A percentile compares a stretch with the other conserved stretches of the same genome.
Conservation (phyloP, 208 protist genomes). For the Wallacemonas rigidus region DNA sequence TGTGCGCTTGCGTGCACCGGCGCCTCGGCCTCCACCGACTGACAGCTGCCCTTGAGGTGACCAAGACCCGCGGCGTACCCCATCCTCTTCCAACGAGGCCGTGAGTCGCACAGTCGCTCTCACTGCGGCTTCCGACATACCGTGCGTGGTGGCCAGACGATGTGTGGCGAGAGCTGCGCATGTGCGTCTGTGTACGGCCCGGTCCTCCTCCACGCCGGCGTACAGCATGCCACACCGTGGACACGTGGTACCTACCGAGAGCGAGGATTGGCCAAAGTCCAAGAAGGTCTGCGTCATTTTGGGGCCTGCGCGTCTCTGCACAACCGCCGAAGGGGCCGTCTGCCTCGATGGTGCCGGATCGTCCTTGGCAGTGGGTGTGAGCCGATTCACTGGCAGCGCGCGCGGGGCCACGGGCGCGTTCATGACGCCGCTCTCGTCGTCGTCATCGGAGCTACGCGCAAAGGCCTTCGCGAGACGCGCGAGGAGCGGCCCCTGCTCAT, state of each 20-base stretch:
- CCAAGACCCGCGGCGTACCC: no score
- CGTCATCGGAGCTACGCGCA: not conserved
- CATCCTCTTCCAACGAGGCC: not conserved
- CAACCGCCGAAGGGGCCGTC: not conserved
- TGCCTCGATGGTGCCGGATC: no score
- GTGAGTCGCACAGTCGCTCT: constrained; percentile 1
- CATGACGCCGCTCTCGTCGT: no score
- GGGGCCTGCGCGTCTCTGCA: not conserved
- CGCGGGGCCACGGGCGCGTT: no score
- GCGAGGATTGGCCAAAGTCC: constrained; percentile 69
- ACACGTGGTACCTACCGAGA: constrained; percentile 35
- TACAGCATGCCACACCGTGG: constrained; percentile 68
- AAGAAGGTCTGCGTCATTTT: constrained; percentile 53
- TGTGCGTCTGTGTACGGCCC: constrained; percentile 44
- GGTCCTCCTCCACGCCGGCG: constrained; percentile 44
- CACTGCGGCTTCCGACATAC: not conserved
- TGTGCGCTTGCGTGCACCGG: not conserved
- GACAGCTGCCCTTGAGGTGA: no score
- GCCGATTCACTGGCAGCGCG: no score
- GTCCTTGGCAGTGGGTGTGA: no score
- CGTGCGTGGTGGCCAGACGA: not conserved
- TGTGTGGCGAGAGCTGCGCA: constrained; percentile 24
- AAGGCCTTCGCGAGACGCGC: constrained; percentile 1
- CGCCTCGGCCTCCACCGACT: no score
- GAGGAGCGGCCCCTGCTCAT: not conserved